phyloP scores from a whole-genome alignment of 1,284 basidiomycete genomes.

The Porodaedalea pini region DNA sequence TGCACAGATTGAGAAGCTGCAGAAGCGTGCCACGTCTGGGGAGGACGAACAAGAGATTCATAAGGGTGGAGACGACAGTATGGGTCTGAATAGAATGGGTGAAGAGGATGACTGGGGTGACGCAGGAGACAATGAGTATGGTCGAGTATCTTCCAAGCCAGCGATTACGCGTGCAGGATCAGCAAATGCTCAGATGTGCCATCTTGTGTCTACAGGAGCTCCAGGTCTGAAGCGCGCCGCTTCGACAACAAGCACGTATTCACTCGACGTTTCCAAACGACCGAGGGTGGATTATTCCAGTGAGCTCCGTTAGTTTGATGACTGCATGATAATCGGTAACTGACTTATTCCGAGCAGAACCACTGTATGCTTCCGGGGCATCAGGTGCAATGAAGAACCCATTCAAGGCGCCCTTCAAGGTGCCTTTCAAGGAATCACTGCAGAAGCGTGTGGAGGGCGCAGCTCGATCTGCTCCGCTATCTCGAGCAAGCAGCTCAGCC shows the following conservation, averaged over 20 bases:
- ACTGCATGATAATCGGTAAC: neutral
- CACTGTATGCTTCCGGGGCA: slow-evolving; percentile 36
- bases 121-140: neutral
- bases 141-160: neutral
- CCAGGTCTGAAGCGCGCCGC: slow-evolving; percentile 1
- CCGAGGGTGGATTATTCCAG: slow-evolving; percentile 15
- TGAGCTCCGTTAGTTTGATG: slow-evolving; percentile 18
- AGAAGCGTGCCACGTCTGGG: slow-evolving; percentile 24
- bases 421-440: slow-evolving; percentile 29
- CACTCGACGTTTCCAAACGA: neutral
- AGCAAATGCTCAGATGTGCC: neutral
- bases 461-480: neutral
- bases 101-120: slow-evolving; percentile 17
- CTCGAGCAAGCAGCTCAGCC: neutral
- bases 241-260: neutral
- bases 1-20: slow-evolving; percentile 29
- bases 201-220: neutral
- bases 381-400: slow-evolving; percentile 30
- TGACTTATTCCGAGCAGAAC: slow-evolving; percentile 1
- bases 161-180: neutral
- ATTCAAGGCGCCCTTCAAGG: slow-evolving; percentile 53
- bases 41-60: slow-evolving; percentile 27
- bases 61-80: neutral
- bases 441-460: slow-evolving; percentile 19
- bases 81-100: neutral